Evolutionary conservation across 2,329 filamentous ascomycete species (phyloP).

Genomic region (Bipolaris sorokiniana): DNA sequence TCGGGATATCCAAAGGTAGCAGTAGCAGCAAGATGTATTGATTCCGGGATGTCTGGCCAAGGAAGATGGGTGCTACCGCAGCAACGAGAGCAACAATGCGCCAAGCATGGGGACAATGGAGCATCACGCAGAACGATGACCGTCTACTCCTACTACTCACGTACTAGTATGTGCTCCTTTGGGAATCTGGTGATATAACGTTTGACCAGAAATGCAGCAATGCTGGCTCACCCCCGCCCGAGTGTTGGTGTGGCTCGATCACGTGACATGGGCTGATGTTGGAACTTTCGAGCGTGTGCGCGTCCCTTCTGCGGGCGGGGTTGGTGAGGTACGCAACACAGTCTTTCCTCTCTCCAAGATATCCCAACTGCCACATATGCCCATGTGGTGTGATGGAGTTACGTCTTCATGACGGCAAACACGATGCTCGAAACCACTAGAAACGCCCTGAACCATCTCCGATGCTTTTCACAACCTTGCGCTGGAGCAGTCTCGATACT

Average conservation of each 20-base stretch:
- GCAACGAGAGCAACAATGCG: constrained; percentile 9
- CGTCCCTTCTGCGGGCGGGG: constrained; percentile 2
- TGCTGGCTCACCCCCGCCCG: not conserved
- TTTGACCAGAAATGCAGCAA: constrained; percentile 1
- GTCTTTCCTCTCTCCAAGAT: not conserved
- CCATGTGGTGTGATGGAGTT: constrained; percentile 3
- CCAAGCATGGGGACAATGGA: not conserved
- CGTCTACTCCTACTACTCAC: not conserved
- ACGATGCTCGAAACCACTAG: constrained; percentile 30
- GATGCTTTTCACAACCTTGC: constrained; percentile 26
- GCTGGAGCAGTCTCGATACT: constrained; percentile 24
- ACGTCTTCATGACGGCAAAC: constrained; percentile 14
- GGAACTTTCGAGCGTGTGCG: constrained; percentile 14
- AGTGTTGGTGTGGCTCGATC: constrained; percentile 3
- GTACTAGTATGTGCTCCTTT: not conserved
- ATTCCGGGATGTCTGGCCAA: not conserved
- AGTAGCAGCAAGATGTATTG: not conserved
- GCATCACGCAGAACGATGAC: not conserved
- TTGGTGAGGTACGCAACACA: not conserved
- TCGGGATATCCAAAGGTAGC: constrained; percentile 60
- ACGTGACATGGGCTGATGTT: constrained; percentile 22
- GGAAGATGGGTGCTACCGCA: not conserved
- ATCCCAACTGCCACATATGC: constrained; percentile 7
- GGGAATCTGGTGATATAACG: not conserved
- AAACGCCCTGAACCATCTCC: constrained; percentile 30